Base-by-base conservation (phyloP, 108 stramenopile species). In the Discostella stelligeroides region DNA sequence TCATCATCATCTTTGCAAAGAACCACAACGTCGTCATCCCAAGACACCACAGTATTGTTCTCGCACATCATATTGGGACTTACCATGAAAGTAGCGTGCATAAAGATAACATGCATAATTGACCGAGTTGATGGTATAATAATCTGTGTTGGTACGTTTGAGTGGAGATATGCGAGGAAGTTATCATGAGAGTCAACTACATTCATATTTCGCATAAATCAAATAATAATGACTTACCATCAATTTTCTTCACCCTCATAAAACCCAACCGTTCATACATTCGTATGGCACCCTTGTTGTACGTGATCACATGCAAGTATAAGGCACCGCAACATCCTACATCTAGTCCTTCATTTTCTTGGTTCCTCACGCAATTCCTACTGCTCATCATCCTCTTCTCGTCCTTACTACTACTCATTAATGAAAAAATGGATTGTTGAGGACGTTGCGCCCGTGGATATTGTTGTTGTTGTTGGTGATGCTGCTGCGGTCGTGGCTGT, bases 231-330 rank as follows among this genome's bases (percentile, higher is more conserved):
- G n/a, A n/a, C n/a, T n/a, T 40, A 79, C 73, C 75, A 66, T 77
- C 45, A 54, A 94, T 91, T 60, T 85, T 84, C 57, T 82, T 81
- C 25, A 91, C 84, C 55, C 83, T 77, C 60, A 64, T 79, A 64
- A 94, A 94, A 13, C 85, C 86, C 20, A 90, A 66, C 37, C 84
- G 80, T 76, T 94, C 90, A 67, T 94, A 94, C 48, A 94, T 87
- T 68, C 79, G 82, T 65, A 91, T 91, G 5, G 93, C 93, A 8
- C 85, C 83, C 14, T 45, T 15, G 62, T 94, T 94, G 63, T 80
- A 82, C 21, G 69, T 79, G 39, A 91, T 90, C 29, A 94, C 93
- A 72, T 94, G 93, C 61, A 94, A 62, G 68, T 91, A 94, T 28
- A 89, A 42, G 2, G 84, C 84, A 0, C 92, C 92, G 28, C 87